Percentiles rank a stretch among this genome's conserved stretches.
Evolutionary conservation across 2,329 filamentous ascomycete species (phyloP).

Genomic region (Colletotrichum zoysiae): DNA sequence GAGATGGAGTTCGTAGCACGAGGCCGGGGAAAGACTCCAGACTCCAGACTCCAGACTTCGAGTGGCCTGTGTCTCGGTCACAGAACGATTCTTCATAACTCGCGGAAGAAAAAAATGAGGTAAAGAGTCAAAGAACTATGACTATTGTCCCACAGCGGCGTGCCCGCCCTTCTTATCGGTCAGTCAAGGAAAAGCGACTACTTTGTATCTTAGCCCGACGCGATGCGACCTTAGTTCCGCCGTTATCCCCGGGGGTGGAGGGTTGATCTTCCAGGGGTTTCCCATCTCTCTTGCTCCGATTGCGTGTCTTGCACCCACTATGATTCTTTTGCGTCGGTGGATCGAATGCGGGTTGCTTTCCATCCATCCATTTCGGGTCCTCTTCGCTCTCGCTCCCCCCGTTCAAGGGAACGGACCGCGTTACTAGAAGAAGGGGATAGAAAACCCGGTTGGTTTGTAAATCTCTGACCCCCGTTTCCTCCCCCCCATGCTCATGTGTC

Average conservation of each 20-base stretch:
- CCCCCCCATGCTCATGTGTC: too few relatives aligned
- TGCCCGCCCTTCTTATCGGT: not conserved
- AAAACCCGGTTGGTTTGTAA: slow-evolving; percentile 2
- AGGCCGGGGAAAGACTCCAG: not conserved
- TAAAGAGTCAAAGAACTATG: not conserved
- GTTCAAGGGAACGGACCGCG: slow-evolving; percentile 2
- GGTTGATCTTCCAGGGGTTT: slow-evolving; percentile 27
- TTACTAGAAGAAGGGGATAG: not conserved
- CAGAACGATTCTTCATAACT: not conserved
- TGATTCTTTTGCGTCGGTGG: slow-evolving; percentile 25
- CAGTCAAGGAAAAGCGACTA: not conserved
- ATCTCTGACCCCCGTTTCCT: not conserved
- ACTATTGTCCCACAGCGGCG: not conserved
- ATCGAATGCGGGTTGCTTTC: slow-evolving; percentile 36
- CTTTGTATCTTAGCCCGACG: slow-evolving; percentile 22
- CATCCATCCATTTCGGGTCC: slow-evolving; percentile 13
- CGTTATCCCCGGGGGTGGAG: slow-evolving; percentile 23
- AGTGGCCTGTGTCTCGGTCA: slow-evolving; percentile 10
- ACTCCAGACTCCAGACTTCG: not conserved
- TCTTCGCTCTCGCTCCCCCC: slow-evolving; percentile 2
- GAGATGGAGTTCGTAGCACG: not conserved
- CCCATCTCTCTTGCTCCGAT: slow-evolving; percentile 27
- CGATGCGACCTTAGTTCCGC: slow-evolving; percentile 20
- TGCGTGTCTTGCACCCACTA: slow-evolving; percentile 30
- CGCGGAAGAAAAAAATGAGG: not conserved